phyloP scores from a whole-genome alignment of 495 filamentous ascomycete genomes.

The Penicillium paradoxum region DNA sequence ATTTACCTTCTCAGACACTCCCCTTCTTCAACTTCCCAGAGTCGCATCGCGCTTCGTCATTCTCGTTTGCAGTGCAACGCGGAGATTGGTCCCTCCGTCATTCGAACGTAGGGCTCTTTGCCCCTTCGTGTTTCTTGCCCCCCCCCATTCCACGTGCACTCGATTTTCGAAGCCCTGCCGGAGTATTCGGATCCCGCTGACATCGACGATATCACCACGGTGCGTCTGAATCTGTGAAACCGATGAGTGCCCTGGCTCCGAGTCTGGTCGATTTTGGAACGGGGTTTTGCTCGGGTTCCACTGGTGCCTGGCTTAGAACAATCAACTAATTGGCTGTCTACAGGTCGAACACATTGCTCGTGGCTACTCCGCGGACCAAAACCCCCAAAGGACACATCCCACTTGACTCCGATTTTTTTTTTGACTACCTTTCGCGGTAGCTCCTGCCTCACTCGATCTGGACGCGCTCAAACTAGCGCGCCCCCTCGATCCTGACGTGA shows the following conservation, averaged over 20 bases:
- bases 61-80: background rate
- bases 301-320: constrained; percentile 2
- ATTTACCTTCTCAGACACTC: constrained; percentile 10
- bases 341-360: constrained; percentile 3
- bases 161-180: constrained; percentile 16
- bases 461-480: constrained; percentile 14
- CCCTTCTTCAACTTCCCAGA: background rate
- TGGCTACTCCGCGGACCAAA: background rate
- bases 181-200: constrained; percentile 22
- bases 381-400: background rate
- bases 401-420: background rate
- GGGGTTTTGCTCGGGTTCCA: background rate
- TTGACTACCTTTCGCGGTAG: constrained; percentile 9
- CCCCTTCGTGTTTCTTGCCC: constrained; percentile 10
- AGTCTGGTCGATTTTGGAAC: background rate
- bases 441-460: constrained; percentile 18
- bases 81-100: constrained; percentile 7
- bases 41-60: background rate
- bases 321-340: constrained; percentile 8
- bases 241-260: background rate
- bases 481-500: constrained; percentile 13
- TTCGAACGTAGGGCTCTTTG: constrained; percentile 7
- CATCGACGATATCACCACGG: constrained; percentile 12
- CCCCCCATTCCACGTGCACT: constrained; percentile 25
- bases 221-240: constrained; percentile 13